A percentile compares a stretch with the other conserved stretches of the same genome.
These are phyloP conservation scores for Nicotiana rustica DNA, from an alignment of 305 asterid species.

Conservation along the genomic window DNA sequence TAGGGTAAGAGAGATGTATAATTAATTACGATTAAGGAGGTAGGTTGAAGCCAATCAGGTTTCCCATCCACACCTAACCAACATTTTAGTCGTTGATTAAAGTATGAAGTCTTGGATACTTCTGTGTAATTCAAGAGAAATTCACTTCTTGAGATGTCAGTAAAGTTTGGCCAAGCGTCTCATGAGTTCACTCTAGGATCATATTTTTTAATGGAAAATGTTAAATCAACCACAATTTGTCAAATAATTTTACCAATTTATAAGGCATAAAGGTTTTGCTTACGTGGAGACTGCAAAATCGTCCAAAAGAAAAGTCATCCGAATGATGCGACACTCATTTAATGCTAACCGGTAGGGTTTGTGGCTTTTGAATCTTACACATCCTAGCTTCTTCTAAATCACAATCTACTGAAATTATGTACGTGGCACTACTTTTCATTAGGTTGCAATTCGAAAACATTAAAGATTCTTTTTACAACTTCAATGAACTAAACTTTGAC, in stretches of 20 bases:
- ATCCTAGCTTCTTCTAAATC: background rate
- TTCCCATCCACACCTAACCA: background rate
- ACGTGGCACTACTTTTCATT: background rate
- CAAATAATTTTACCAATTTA: background rate
- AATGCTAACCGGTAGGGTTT: background rate
- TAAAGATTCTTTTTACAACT: background rate
- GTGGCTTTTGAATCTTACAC: background rate
- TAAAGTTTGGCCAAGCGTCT: background rate
- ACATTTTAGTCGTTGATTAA: background rate
- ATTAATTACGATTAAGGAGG: background rate
- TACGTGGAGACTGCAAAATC: slow-evolving; percentile 28
- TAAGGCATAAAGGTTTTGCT: background rate
- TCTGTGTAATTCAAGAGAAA: background rate
- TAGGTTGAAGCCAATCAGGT: slow-evolving; percentile 2
- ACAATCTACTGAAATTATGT: background rate
- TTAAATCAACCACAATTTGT: background rate
- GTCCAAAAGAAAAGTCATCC: background rate
- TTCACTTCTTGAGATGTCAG: too few species aligned
- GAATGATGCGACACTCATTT: background rate
- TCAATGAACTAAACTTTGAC: background rate
- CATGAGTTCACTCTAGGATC: background rate
- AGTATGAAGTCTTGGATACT: background rate
- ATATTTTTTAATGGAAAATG: too few species aligned
- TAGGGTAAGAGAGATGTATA: background rate
- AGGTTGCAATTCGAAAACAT: background rate